A percentile compares a stretch with the other conserved stretches of the same genome.
phyloP scores from a whole-genome alignment of 2,329 filamentous ascomycete species.

The Sporothrix globosa region DNA sequence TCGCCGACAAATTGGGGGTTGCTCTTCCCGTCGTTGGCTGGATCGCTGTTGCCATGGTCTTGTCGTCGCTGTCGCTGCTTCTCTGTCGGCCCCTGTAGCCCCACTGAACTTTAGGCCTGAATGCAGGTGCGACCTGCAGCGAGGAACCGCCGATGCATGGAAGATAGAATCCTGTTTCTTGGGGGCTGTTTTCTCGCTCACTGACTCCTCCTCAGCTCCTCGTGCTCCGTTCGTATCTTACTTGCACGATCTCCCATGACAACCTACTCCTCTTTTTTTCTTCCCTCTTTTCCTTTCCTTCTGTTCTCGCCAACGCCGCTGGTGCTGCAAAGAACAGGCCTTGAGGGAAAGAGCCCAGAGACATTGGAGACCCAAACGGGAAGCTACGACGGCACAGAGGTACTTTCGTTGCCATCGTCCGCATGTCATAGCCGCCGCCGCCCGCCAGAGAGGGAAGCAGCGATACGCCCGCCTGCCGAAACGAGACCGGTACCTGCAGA shows the following conservation, averaged over 20 bases:
- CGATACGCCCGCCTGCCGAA: constrained; percentile 24
- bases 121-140: constrained; percentile 23
- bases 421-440: constrained; percentile 17
- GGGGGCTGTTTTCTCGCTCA: neutral
- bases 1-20: constrained; percentile 2
- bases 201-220: neutral
- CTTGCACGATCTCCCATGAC: constrained; percentile 34
- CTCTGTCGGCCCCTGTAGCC: neutral
- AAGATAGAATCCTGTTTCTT: constrained; percentile 18
- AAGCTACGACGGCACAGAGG: constrained; percentile 21
- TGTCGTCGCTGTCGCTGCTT: too few relatives aligned
- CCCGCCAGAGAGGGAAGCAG: constrained; percentile 26
- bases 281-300: constrained; percentile 14
- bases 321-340: neutral
- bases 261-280: constrained; percentile 31
- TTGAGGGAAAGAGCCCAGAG: neutral
- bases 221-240: neutral
- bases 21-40: constrained; percentile 21
- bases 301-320: constrained; percentile 11
- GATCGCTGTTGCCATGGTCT: constrained; percentile 15
- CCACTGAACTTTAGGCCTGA: constrained; percentile 13
- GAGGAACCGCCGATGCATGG: constrained; percentile 14
- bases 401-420: constrained; percentile 12
- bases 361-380: neutral
- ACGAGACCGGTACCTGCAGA: constrained; percentile 1